Conservation (phyloP, 176 grass and related monocot species). For the Oryza meyeriana region DNA sequence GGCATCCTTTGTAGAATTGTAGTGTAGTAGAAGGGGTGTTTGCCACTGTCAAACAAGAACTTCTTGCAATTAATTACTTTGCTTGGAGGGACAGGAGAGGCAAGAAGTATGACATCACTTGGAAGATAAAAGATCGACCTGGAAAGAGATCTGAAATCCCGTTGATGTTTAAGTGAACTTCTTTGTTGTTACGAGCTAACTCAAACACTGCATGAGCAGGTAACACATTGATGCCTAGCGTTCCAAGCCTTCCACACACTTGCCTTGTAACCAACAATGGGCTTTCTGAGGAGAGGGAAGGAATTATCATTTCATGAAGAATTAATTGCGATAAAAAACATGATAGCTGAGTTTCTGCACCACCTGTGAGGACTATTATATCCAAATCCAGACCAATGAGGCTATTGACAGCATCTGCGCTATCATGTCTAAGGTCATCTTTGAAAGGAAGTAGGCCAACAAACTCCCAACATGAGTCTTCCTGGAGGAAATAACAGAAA, state of each 20-base stretch:
- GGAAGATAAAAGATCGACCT: conserved; percentile 29
- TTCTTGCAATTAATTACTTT: conserved; percentile 5
- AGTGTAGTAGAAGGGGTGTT: not conserved
- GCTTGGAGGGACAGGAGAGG: not conserved
- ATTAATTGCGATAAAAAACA: conserved; percentile 1
- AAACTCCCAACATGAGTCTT: conserved; percentile 39
- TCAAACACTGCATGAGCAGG: conserved; percentile 34
- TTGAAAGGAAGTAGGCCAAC: conserved; percentile 48
- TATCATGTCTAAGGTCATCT: conserved; percentile 51
- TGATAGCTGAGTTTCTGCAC: not conserved
- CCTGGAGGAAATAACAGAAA: conserved; percentile 25
- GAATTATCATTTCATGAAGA: conserved; percentile 24
- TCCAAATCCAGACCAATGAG: conserved; percentile 43
- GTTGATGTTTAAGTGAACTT: conserved; percentile 34
- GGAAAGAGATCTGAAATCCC: conserved; percentile 39
- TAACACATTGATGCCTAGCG: conserved; percentile 41
- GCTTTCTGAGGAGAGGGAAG: conserved; percentile 31
- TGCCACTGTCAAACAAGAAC: conserved; percentile 8
- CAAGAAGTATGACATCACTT: not conserved
- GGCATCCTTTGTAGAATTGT: not conserved
- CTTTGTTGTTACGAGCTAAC: conserved; percentile 24
- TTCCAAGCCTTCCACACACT: conserved; percentile 50
- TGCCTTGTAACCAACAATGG: conserved; percentile 33
- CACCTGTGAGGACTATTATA: conserved; percentile 43
- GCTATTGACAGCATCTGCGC: conserved; percentile 21